Evolutionary conservation across 2,329 filamentous ascomycete genomes (phyloP).

Genomic region (Stachybotrys chartarum): DNA sequence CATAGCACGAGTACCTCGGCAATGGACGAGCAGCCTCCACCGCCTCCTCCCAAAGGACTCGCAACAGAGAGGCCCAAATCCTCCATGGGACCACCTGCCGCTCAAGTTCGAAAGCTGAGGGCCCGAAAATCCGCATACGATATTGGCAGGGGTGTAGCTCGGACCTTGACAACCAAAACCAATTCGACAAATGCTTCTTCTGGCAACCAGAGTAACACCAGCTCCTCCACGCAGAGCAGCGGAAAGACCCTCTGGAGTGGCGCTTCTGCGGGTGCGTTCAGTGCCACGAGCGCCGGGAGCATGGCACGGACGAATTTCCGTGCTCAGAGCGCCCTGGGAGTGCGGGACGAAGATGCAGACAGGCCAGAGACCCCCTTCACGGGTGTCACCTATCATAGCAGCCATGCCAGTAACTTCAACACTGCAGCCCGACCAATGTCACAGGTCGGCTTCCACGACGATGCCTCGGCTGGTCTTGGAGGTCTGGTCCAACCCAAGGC

Average conservation of each 20-base stretch:
- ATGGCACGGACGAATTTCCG: slow-evolving; percentile 68
- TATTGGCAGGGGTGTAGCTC: slow-evolving; percentile 60
- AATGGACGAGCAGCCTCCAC: slow-evolving; percentile 48
- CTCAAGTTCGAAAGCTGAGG: slow-evolving; percentile 41
- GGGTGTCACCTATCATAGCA: slow-evolving; percentile 85
- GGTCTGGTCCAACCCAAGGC: slow-evolving; percentile 70
- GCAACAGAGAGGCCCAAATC: slow-evolving; percentile 51
- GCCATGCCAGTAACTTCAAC: slow-evolving; percentile 57
- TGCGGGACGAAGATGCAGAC: slow-evolving; percentile 46
- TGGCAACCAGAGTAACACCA: slow-evolving; percentile 64
- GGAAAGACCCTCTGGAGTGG: slow-evolving; percentile 91
- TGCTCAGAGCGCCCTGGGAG: slow-evolving; percentile 59
- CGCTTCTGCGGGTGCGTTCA: slow-evolving; percentile 81
- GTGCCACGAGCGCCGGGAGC: slow-evolving; percentile 91
- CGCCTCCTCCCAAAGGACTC: slow-evolving; percentile 53
- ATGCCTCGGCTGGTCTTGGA: slow-evolving; percentile 64
- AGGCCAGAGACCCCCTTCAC: slow-evolving; percentile 61
- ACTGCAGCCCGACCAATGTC: slow-evolving; percentile 50
- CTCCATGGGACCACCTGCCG: slow-evolving; percentile 38
- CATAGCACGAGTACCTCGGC: slow-evolving; percentile 37
- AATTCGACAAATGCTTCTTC: slow-evolving; percentile 73
- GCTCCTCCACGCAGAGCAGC: slow-evolving; percentile 69
- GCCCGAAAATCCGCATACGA: slow-evolving; percentile 75
- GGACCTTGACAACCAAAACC: slow-evolving; percentile 85
- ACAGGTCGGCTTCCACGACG: slow-evolving; percentile 58